Conservation (phyloP, 345 rosid species). For the Syzygium aqueum region DNA sequence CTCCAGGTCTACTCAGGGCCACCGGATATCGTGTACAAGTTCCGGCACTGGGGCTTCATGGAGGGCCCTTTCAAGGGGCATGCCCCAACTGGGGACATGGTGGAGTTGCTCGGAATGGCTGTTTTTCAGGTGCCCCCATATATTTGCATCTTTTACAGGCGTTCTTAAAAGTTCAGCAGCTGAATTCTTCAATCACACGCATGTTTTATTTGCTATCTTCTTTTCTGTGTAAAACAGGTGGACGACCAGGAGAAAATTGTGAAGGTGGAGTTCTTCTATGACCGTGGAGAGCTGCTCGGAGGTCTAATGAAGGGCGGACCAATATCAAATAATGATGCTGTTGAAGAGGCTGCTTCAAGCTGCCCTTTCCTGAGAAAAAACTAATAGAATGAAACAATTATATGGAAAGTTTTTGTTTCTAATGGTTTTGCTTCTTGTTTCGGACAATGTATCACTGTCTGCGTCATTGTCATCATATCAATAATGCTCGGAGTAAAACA, state of each 20-base stretch:
- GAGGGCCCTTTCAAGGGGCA: conserved; percentile 60
- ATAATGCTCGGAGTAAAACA: background rate
- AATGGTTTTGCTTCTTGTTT: background rate
- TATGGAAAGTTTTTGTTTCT: background rate
- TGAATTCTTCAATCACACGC: background rate
- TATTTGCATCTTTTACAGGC: background rate
- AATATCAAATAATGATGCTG: background rate
- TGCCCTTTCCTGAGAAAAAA: conserved; percentile 39
- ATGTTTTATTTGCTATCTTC: background rate
- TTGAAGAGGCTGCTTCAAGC: conserved; percentile 7
- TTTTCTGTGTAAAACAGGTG: conserved; percentile 12
- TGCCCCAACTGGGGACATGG: conserved; percentile 41
- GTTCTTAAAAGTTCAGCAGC: background rate
- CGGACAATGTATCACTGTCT: background rate
- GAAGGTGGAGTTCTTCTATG: conserved; percentile 45
- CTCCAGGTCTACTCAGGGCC: conserved; percentile 51
- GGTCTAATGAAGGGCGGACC: conserved; percentile 35
- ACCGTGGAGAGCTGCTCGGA: conserved; percentile 51
- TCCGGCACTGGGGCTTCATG: conserved; percentile 61
- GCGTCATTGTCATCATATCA: background rate
- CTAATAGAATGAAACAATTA: background rate
- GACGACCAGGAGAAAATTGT: conserved; percentile 39
- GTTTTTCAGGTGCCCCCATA: conserved; percentile 16
- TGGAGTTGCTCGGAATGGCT: conserved; percentile 21
- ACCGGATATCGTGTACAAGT: conserved; percentile 41